phyloP scores from a whole-genome alignment of 768 basidiomycete species.

The Lactifluus echinatus region DNA sequence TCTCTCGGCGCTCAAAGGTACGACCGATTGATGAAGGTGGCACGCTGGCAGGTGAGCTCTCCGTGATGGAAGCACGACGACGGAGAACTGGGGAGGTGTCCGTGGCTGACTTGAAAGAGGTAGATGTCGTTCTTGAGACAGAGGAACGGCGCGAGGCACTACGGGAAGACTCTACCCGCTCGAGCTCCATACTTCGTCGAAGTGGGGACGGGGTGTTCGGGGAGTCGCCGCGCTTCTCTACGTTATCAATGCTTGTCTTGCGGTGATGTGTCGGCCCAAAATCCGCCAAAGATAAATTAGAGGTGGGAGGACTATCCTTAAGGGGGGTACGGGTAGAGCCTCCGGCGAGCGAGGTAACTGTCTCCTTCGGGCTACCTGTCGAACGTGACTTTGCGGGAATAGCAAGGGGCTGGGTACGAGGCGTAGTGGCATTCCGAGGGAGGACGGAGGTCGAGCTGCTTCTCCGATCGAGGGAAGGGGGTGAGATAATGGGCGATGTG shows the following conservation, averaged over 20 bases:
- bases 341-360: conserved; percentile 31
- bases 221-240: conserved; percentile 46
- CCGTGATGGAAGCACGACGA: conserved; percentile 21
- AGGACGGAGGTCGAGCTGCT: conserved; percentile 22
- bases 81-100: conserved; percentile 15
- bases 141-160: conserved; percentile 41
- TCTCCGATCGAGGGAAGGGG: conserved; percentile 21
- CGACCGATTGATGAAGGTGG: conserved; percentile 7
- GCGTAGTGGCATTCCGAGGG: conserved; percentile 14
- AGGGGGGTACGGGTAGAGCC: conserved; percentile 34
- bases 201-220: conserved; percentile 51
- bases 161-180: conserved; percentile 37
- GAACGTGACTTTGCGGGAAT: conserved; percentile 42
- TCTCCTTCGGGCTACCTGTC: conserved; percentile 46
- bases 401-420: conserved; percentile 22
- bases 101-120: conserved; percentile 27
- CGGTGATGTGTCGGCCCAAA: conserved; percentile 38
- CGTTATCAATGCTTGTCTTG: conserved; percentile 32
- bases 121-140: conserved; percentile 32
- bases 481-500: conserved; percentile 18
- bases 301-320: conserved; percentile 37
- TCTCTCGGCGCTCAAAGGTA: conserved; percentile 19
- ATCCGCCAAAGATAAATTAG: conserved; percentile 41
- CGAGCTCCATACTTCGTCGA: conserved; percentile 52
- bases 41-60: not conserved